Evolutionary conservation across 2,329 filamentous ascomycete genomes (phyloP), one percentile per base, ranked within the genome.

Genomic region (Xylariaceae sp.): DNA sequence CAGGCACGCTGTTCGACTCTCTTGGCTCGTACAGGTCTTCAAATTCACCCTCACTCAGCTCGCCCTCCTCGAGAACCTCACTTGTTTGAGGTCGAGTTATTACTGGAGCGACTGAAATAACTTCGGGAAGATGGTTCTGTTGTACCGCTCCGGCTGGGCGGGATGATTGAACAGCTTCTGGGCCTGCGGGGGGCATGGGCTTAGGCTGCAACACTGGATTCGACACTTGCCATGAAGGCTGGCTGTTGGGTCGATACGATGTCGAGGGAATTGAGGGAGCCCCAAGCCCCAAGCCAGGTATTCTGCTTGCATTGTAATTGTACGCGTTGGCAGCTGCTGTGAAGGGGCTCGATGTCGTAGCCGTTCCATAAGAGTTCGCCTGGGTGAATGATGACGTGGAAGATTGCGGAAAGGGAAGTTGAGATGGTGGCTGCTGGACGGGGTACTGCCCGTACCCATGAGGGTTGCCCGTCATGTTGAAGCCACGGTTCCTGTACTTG

Each of bases 1-100:
- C 17, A 11, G 31, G 6, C 16, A 24, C 22, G 12, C 33, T 33
- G 19, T 31, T 16, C 4, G 35, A 19, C 29, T 47, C 49, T 29
- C 45, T 46, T 8, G 68, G 64, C 31, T 74, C 69, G 40, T 77
- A 76, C 3, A 70, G 47, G 45, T 77, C 70, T 31, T 77, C 71
- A 31, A 71, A 67, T 46, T 81, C 77, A 13, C 68, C 73, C 47
- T 90, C 85, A 42, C 77, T 83, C 19, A 92, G 56, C 55, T 93
- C 86, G 12, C 83, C 84, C 49, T 93, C 85, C 50, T 92, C 84
- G 17, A 49, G 44, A 3, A 26, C 26, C 16, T 38, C 39, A 4
- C 38, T 19, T 9, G 41, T 3, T 29, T 33, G 38, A 19, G 33
- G 37, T 3, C 29, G 26, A 2, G 38, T 3, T 9, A n/a, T n/a